Conservation (phyloP, 192 early-diverging fungal species). For the Coemansia sp. region DNA sequence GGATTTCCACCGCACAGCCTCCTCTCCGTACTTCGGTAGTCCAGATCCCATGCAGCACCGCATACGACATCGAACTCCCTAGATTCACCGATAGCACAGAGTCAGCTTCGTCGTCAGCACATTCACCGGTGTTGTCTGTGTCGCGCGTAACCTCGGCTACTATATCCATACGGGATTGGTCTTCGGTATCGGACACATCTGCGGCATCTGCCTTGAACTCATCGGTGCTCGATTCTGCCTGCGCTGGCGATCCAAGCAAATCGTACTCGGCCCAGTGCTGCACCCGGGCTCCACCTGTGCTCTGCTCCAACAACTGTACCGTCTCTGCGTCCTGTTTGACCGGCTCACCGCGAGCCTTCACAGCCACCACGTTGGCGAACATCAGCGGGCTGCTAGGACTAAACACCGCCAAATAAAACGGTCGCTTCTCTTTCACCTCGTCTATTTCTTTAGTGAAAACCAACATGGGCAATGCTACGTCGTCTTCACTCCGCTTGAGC, state of each 20-base stretch:
- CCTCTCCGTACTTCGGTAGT: conserved; percentile 4
- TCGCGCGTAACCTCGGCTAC: neutral
- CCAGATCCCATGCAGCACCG: conserved; percentile 41
- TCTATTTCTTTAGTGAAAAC: conserved; percentile 30
- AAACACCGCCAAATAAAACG: conserved; percentile 42
- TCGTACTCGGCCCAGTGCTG: conserved; percentile 53
- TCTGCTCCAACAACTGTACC: conserved; percentile 8
- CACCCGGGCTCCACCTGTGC: neutral
- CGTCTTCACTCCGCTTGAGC: conserved; percentile 5
- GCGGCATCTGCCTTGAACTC: neutral
- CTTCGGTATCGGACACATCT: too few relatives aligned
- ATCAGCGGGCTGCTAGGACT: conserved; percentile 9
- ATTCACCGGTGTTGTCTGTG: neutral
- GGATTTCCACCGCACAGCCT: conserved; percentile 13
- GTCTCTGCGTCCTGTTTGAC: neutral
- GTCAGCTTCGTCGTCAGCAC: neutral
- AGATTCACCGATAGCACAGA: conserved; percentile 11
- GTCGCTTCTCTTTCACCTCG: neutral
- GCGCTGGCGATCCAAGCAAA: conserved; percentile 29
- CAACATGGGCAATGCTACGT: conserved; percentile 31
- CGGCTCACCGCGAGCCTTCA: conserved; percentile 8
- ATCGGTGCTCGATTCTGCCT: conserved; percentile 1
- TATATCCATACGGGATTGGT: too few relatives aligned
- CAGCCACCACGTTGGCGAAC: conserved; percentile 44
- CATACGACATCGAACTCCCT: conserved; percentile 17